Percentiles rank a stretch among this genome's conserved stretches.
These are phyloP conservation scores for Haplosporangium sp. DNA, from an alignment of 371 early-diverging fungal genomes.

Conservation along the genomic window DNA sequence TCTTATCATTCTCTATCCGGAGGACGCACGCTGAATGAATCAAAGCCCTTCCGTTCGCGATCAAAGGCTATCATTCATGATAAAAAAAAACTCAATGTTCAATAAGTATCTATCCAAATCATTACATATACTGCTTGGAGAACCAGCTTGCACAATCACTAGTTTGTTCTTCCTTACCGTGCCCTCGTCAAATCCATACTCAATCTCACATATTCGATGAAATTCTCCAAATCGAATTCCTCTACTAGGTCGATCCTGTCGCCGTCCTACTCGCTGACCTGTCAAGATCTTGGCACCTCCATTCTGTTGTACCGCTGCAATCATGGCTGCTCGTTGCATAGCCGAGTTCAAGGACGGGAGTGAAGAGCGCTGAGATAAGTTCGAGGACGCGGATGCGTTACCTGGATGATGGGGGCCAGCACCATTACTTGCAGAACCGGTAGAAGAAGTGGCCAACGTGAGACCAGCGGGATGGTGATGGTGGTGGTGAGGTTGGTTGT, in stretches of 20 bases:
- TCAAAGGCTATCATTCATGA: constrained; percentile 23
- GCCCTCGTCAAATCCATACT: constrained; percentile 46
- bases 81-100: background rate
- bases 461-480: background rate
- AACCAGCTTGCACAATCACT: background rate
- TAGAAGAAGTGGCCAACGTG: constrained; percentile 1
- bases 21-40: constrained; percentile 25
- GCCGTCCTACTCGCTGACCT: constrained; percentile 34
- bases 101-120: background rate
- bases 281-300: constrained; percentile 50
- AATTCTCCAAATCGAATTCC: constrained; percentile 51
- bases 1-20: constrained; percentile 16
- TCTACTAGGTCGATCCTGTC: constrained; percentile 44
- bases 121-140: background rate
- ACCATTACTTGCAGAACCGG: background rate
- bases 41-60: constrained; percentile 44
- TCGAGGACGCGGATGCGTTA: constrained; percentile 7
- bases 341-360: constrained; percentile 43
- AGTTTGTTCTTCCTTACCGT: constrained; percentile 23
- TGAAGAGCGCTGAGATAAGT: constrained; percentile 25
- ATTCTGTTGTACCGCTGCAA: constrained; percentile 50
- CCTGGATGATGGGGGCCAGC: background rate
- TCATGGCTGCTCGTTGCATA: constrained; percentile 51
- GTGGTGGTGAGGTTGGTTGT: background rate
- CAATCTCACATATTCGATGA: constrained; percentile 54